These are phyloP conservation scores for Melocanna baccifera DNA, from an alignment of 176 grass and related monocot genomes.

Conservation along the genomic window DNA sequence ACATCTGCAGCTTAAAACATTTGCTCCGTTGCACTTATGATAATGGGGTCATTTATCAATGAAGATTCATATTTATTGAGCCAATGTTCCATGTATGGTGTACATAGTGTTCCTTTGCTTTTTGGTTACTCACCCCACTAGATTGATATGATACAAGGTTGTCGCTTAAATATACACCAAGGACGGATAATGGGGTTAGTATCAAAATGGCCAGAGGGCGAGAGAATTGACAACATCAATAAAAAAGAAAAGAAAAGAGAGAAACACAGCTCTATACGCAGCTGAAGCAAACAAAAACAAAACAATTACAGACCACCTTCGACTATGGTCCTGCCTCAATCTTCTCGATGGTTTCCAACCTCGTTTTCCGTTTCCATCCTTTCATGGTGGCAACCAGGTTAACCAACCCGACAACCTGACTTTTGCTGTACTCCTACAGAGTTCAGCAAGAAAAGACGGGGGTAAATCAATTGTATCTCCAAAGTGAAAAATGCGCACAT, in stretches of 20 bases:
- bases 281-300: slow-evolving; percentile 39
- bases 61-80: slow-evolving; percentile 25
- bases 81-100: slow-evolving; percentile 20
- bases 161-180: slow-evolving; percentile 49
- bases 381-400: slow-evolving; percentile 97
- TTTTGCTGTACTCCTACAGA: slow-evolving; percentile 80
- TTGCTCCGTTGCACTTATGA: background rate
- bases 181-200: slow-evolving; percentile 18
- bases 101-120: slow-evolving; percentile 17
- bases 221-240: slow-evolving; percentile 42
- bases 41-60: background rate
- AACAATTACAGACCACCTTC: slow-evolving; percentile 24
- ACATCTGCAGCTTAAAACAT: background rate
- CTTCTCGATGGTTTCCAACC: slow-evolving; percentile 79
- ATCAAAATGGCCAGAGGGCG: slow-evolving; percentile 40
- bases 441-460: background rate
- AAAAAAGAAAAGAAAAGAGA: background rate
- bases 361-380: slow-evolving; percentile 90
- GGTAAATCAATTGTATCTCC: background rate
- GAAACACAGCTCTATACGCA: slow-evolving; percentile 59
- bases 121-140: background rate
- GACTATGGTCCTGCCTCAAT: slow-evolving; percentile 75
- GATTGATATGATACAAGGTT: slow-evolving; percentile 55
- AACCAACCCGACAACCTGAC: slow-evolving; percentile 74
- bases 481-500: background rate